A percentile compares a stretch with the other conserved stretches of the same genome.
Conservation (phyloP, 768 basidiomycete species). For the Strobilomyces echinocephalus region DNA sequence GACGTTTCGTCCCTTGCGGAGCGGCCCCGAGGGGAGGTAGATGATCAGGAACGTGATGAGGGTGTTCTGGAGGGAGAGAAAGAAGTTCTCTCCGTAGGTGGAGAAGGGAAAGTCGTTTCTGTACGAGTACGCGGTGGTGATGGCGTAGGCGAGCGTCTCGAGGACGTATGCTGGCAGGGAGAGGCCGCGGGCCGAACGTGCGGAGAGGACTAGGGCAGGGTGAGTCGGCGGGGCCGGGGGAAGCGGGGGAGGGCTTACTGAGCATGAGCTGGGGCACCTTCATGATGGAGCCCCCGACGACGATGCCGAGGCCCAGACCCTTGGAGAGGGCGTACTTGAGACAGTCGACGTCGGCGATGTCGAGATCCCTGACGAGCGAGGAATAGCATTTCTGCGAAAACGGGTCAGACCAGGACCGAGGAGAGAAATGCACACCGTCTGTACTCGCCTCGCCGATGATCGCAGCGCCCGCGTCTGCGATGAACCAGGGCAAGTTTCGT, state of each 20-base stretch:
- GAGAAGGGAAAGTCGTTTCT: conserved; percentile 89
- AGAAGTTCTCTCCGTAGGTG: conserved; percentile 96
- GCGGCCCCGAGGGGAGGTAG: conserved; percentile 43
- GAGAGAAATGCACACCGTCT: too few relatives aligned
- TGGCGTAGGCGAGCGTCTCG: conserved; percentile 87
- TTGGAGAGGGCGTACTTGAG: conserved; percentile 91
- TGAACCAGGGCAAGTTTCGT: conserved; percentile 77
- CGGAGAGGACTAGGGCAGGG: conserved; percentile 51
- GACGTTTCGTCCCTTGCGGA: conserved; percentile 22
- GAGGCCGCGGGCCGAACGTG: conserved; percentile 79
- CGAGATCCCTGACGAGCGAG: conserved; percentile 80
- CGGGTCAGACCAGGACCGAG: not conserved
- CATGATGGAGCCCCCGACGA: conserved; percentile 89
- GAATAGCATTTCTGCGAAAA: conserved; percentile 79
- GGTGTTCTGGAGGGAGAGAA: conserved; percentile 85
- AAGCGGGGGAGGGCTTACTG: conserved; percentile 43
- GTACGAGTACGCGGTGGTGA: conserved; percentile 83
- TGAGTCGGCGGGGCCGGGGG: not conserved
- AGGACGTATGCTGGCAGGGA: conserved; percentile 83
- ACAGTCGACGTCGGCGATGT: conserved; percentile 74
- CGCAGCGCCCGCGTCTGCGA: conserved; percentile 75
- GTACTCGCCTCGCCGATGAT: conserved; percentile 71
- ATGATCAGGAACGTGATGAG: conserved; percentile 87
- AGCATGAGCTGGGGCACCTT: conserved; percentile 92
- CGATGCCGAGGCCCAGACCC: conserved; percentile 87